Base-by-base conservation (phyloP, 2,329 filamentous ascomycete species). In the Plectosphaerella sp. region DNA sequence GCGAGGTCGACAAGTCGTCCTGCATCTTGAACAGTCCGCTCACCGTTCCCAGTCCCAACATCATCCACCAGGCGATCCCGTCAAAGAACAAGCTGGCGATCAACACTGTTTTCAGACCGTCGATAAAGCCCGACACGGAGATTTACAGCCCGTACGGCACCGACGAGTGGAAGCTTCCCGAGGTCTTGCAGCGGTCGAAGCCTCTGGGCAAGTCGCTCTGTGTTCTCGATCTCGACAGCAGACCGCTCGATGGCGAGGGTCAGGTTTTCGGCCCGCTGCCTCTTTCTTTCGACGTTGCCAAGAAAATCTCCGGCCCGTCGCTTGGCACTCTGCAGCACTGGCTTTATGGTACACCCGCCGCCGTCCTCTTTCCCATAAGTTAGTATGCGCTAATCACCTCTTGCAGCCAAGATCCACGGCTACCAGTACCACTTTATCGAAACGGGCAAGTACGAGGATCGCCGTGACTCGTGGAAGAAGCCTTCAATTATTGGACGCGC, bases 381-480 rank as follows among this genome's bases (percentile, higher is more conserved):
- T 9, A 28, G 25, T 28, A n/a, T n/a, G n/a, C 28, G 22, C 28
- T 33, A 33, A 33, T 28, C 28, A 33, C 4, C 28, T 18, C 3
- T 53, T 35, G 16, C 53, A 72, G 71, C 72, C 59, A 69, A 68
- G 55, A 72, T 75, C 51, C 73, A 75, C 55, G 72, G 72, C 51
- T 75, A 75, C 66, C 71, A 70, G 59, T 75, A 75, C 65, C 73
- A 74, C 62, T 75, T 71, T 51, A 56, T 75, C 54, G 65, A 70
- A 43, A 68, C 67, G 39, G 67, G 68, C 9, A 60, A 64, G 15
- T 71, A 64, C 52, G 53, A 59, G 43, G 72, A 75, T 52, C 70
- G 73, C 18, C 71, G 72, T 22, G 66, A 67, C 14, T 74, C 72
- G 7, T 75, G 73, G 73, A 72, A 73, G 63, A 75, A 75, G 62